These are phyloP conservation scores for Emericellopsis terricola DNA, from an alignment of 495 filamentous ascomycete genomes.

Conservation along the genomic window DNA sequence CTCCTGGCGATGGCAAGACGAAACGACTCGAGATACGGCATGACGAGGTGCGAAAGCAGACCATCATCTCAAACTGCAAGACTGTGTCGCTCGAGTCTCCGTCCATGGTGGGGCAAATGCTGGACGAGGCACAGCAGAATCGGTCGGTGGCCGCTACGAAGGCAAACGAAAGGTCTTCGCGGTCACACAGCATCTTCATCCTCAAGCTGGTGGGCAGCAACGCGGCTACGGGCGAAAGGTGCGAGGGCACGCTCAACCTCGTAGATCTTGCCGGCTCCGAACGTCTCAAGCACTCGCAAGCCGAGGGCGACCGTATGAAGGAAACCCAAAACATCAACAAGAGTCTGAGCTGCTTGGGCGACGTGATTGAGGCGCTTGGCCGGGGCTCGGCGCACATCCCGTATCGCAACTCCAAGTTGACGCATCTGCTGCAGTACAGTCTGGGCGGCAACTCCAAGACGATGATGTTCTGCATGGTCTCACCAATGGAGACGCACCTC, in stretches of 20 bases:
- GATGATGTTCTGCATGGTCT: constrained; percentile 98
- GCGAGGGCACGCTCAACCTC: constrained; percentile 87
- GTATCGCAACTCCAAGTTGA: constrained; percentile 92
- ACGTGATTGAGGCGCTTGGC: constrained; percentile 83
- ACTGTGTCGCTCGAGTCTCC: constrained; percentile 62
- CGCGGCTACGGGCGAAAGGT: constrained; percentile 59
- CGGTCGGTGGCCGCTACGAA: constrained; percentile 89
- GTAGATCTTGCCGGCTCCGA: constrained; percentile 94
- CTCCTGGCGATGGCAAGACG: constrained; percentile 41
- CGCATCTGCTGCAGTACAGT: constrained; percentile 88
- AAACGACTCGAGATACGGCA: constrained; percentile 89
- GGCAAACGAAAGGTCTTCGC: constrained; percentile 84
- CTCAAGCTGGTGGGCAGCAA: constrained; percentile 75
- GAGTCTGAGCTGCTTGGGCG: constrained; percentile 76
- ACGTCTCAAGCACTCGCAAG: constrained; percentile 66
- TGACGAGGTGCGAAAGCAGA: constrained; percentile 63
- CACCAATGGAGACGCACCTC: constrained; percentile 77
- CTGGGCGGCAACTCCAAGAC: constrained; percentile 92
- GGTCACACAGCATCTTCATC: constrained; percentile 93
- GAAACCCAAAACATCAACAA: constrained; percentile 98
- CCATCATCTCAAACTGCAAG: constrained; percentile 67
- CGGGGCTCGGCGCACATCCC: constrained; percentile 78
- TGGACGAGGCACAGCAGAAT: constrained; percentile 63
- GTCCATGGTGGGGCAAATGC: constrained; percentile 58
- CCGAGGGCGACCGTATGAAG: constrained; percentile 68